Evolutionary conservation across 345 rosid genomes (phyloP), one percentile per base, ranked within the genome.

Genomic region (Euphorbia peplus): DNA sequence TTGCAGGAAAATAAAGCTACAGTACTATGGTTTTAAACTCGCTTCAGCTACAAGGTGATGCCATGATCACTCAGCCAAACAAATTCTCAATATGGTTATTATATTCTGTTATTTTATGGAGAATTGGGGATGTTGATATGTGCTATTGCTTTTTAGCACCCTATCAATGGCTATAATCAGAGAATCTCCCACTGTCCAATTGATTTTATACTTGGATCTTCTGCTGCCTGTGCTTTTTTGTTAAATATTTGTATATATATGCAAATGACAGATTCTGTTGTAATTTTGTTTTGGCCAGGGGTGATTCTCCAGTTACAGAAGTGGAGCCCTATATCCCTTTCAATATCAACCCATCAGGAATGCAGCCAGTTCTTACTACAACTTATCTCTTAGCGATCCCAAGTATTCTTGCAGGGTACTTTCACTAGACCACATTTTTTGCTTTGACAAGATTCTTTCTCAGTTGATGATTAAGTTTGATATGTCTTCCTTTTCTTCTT

Each of bases 291-390:
- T 64, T 72, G 75, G 63, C 66, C 96, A 93, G 98, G 76, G 92
- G 85, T 60, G 95, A 82, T 69, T 91, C 97, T 59, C 97, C 91
- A 21, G 75, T 93, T 47, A 91, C 96, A 1, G 98, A 91, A 76
- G 97, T 93, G 72, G 96, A 93, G 77, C 98, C 96, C 16, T 89
- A 93, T 73, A 89, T 93, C 58, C 97, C 97, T 52, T 93, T 93
- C 60, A 93, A 90, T 59, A 93, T 93, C 56, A 93, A 93, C 76
- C 98, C 97, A 70, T 83, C 97, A 12, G 98, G 98, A 80, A 93
- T 90, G 98, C 98, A 90, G 76, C 97, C 97, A 72, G 85, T 93
- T 75, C 96, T 93, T 68, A 89, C 97, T 48, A 85, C 96, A 44
- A 80, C 97, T 24, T 93, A 90, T 79, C 88, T 93, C 70, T 79